A percentile compares a stretch with the other conserved stretches of the same genome.
These are phyloP conservation scores for Solanum stenotomum DNA, from an alignment of 257 asterid species.

Conservation along the genomic window DNA sequence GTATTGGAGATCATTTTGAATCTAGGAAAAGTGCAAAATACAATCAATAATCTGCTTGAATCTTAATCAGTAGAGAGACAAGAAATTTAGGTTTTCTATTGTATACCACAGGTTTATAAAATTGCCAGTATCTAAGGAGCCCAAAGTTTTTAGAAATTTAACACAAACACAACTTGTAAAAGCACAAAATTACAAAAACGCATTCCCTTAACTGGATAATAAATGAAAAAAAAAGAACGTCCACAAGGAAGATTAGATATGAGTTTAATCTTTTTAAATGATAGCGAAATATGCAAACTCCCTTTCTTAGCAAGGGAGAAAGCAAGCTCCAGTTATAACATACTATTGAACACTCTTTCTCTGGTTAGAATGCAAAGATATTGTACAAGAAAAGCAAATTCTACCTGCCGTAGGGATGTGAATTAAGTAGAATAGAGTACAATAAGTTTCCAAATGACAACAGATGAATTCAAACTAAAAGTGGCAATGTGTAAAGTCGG, in stretches of 20 bases:
- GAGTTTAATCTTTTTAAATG: not conserved
- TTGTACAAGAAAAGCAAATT: not conserved
- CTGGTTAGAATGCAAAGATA: not conserved
- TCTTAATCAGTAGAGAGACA: not conserved
- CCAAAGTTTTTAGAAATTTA: not conserved
- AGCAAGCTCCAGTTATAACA: not conserved
- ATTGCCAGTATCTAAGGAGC: not conserved
- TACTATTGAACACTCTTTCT: not conserved
- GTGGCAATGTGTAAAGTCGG: not conserved
- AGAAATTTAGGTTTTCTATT: not conserved
- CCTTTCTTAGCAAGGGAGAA: not conserved
- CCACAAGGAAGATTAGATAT: not conserved
- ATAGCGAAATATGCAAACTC: not conserved
- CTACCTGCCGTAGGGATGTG: not conserved
- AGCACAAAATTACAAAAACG: not conserved
- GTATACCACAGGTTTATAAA: not conserved
- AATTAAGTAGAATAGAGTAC: not conserved
- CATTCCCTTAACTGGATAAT: not conserved
- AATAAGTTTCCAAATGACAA: not conserved
- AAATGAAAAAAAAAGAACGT: not conserved
- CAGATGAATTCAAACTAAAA: not conserved
- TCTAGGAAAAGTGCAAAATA: slow-evolving; percentile 27
- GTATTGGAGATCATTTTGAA: slow-evolving; percentile 66
- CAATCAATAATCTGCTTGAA: no score
- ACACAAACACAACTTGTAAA: not conserved